These are phyloP conservation scores for Penicillium oxalicum DNA, from an alignment of 2,329 filamentous ascomycete species.

Conservation along the genomic window DNA sequence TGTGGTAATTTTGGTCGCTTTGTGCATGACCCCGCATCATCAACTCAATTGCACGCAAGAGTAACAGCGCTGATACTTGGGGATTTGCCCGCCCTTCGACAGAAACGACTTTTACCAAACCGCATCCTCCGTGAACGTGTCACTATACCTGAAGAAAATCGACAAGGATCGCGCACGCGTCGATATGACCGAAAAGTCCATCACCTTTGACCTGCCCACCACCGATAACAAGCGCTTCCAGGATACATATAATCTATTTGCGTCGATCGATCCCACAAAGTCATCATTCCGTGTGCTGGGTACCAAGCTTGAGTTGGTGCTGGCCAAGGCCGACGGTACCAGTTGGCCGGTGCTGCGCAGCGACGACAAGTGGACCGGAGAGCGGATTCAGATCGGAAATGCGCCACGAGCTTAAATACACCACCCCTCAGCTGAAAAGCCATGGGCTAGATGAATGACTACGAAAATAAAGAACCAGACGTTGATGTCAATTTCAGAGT, in stretches of 20 bases:
- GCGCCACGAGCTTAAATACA: slow-evolving; percentile 55
- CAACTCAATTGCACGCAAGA: too few species aligned
- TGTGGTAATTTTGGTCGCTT: too few species aligned
- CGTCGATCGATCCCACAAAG: slow-evolving; percentile 65
- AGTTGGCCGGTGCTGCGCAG: slow-evolving; percentile 82
- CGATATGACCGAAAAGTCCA: slow-evolving; percentile 55
- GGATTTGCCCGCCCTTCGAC: slow-evolving; percentile 1
- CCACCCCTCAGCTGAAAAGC: too few species aligned
- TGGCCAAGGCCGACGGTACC: slow-evolving; percentile 66
- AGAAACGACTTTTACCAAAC: slow-evolving; percentile 96
- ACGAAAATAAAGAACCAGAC: too few species aligned
- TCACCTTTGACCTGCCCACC: slow-evolving; percentile 79
- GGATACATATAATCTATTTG: slow-evolving; percentile 68
- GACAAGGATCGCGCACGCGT: slow-evolving; percentile 72
- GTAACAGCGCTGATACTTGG: too few species aligned
- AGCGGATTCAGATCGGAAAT: slow-evolving; percentile 84
- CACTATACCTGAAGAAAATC: slow-evolving; percentile 96
- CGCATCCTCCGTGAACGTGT: slow-evolving; percentile 73
- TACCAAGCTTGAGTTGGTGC: slow-evolving; percentile 77
- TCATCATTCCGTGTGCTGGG: slow-evolving; percentile 76
- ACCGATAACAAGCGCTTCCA: slow-evolving; percentile 78
- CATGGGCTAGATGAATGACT: too few species aligned
- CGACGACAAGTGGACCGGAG: slow-evolving; percentile 65
- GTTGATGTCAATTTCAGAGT: too few species aligned
- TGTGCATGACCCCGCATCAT: too few species aligned